These are phyloP conservation scores for Toxicodendron radicans DNA, from an alignment of 345 rosid genomes.

Conservation along the genomic window DNA sequence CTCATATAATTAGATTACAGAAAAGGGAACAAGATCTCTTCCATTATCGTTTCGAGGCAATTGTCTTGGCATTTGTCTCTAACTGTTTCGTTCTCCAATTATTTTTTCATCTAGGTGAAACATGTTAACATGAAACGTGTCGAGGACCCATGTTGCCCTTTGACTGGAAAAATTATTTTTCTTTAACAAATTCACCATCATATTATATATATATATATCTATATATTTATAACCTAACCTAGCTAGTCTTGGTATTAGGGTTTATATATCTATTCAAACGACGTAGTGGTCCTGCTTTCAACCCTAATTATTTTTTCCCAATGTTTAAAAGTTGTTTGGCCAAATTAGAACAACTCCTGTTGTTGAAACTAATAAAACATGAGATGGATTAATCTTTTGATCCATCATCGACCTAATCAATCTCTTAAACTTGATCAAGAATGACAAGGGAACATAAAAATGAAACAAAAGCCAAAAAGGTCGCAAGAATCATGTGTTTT, in stretches of 20 bases:
- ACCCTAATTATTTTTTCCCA: slow-evolving; percentile 14
- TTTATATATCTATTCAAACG: slow-evolving; percentile 13
- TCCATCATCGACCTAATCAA: slow-evolving; percentile 38
- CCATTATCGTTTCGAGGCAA: slow-evolving; percentile 42
- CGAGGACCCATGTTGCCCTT: slow-evolving; percentile 32
- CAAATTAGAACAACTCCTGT: slow-evolving; percentile 20
- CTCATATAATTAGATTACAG: slow-evolving; percentile 21
- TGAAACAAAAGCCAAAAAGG: slow-evolving; percentile 53
- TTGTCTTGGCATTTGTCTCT: slow-evolving; percentile 61
- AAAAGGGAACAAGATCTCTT: slow-evolving; percentile 55
- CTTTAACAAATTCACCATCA: not conserved
- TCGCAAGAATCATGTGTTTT: slow-evolving; percentile 43
- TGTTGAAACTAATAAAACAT: not conserved
- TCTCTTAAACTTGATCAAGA: slow-evolving; percentile 18
- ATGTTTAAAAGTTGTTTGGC: slow-evolving; percentile 23
- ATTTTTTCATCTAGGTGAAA: slow-evolving; percentile 29
- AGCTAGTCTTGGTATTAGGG: slow-evolving; percentile 31
- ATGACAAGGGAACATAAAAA: slow-evolving; percentile 5
- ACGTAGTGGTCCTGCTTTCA: slow-evolving; percentile 37
- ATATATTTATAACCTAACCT: not conserved
- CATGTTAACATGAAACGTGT: slow-evolving; percentile 38
- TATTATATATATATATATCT: not conserved
- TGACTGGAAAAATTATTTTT: not conserved
- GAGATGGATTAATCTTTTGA: slow-evolving; percentile 7
- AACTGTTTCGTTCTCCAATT: slow-evolving; percentile 31